Evolutionary conservation across 495 filamentous ascomycete species (phyloP), one percentile per base, ranked within the genome.

Genomic region (Neurospora sp.): DNA sequence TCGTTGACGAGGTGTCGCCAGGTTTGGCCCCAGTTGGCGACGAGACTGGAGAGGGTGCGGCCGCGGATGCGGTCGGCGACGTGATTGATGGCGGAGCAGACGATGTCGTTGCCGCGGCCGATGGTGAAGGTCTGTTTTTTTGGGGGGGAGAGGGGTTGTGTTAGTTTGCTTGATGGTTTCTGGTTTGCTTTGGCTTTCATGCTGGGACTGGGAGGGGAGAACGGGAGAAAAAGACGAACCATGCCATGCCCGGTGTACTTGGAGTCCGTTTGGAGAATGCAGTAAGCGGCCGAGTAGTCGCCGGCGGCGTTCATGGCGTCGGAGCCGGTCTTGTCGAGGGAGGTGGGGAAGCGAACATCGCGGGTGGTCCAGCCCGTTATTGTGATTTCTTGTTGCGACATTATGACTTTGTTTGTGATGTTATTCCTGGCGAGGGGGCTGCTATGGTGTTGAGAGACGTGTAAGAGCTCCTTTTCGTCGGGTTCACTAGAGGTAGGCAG

Each of bases 291-390:
- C 3, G 92, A 95, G 82, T 97, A 98, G 84, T 98, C 94, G 42
- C 94, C 93, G 5, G 94, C 93, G 16, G 92, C 91, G 80, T 98
- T 97, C 94, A 98, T 98, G 78, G 94, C 94, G 87, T 98, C 94
- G 40, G 93, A 97, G 77, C 94, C 94, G 9, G 93, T 96, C 84
- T 95, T 96, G 83, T 97, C 93, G 65, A 98, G 89, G 45, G 94
- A 97, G 65, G 94, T 98, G 41, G 94, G 94, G 84, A 97, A 97
- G 79, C 94, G 89, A 80, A 97, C 92, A 84, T 97, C 94, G 76
- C 92, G 88, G 68, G 93, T 94, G 75, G 86, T 87, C 80, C 89
- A 92, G 72, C 89, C 87, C 71, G 92, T 95, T 82, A 97, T 95
- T 40, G 90, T 95, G 76, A 96, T 89, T 86, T 88, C 85, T 18